phyloP scores from a whole-genome alignment of 176 grass and related monocot genomes.

The maize (Zea mays) region Zm-B73-REFERENCE-NAM-5.0 NC_050096.1:272770501-272771000 shows the following conservation, averaged over 20 bases:
- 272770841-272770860: neutral
- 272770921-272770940: conserved; percentile 16
- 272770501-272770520: conserved; percentile 10
- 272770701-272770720: neutral
- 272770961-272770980: neutral
- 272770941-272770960: conserved; percentile 2
- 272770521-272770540: neutral
- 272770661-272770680: neutral
- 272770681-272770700: neutral
- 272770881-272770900: neutral
- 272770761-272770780: neutral
- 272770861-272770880: neutral
- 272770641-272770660: neutral
- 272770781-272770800: conserved; percentile 12
- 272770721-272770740: neutral
- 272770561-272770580: conserved; percentile 10
- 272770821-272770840: conserved; percentile 9
- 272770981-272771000: neutral
- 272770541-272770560: neutral
- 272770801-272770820: neutral
- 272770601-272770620: neutral
- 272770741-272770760: neutral
- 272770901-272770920: neutral
- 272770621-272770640: neutral
- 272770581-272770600: neutral